Conservation (phyloP, 495 filamentous ascomycete species). For the Aspergillus nanangensis region DNA sequence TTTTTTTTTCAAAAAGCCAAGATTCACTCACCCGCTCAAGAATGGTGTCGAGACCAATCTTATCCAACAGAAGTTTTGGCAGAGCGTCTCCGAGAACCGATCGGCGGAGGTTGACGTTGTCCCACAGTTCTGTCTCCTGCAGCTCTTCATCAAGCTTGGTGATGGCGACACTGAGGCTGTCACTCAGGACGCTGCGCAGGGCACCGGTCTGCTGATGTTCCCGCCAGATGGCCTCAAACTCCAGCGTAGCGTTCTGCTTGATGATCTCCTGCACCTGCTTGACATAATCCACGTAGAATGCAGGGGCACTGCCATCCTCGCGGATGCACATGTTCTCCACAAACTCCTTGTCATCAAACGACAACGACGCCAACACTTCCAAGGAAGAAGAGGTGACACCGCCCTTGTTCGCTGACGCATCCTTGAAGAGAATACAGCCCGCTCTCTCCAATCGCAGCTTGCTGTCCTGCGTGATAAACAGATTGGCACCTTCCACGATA, state of each 20-base stretch:
- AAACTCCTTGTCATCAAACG: slow-evolving; percentile 87
- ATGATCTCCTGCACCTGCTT: slow-evolving; percentile 86
- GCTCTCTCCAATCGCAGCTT: slow-evolving; percentile 93
- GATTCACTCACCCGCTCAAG: slow-evolving; percentile 60
- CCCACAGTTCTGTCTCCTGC: slow-evolving; percentile 88
- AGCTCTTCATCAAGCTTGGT: slow-evolving; percentile 93
- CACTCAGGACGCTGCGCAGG: slow-evolving; percentile 77
- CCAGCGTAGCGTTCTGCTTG: slow-evolving; percentile 80
- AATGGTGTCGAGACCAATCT: slow-evolving; percentile 87
- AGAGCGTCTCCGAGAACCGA: slow-evolving; percentile 82
- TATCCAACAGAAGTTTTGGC: slow-evolving; percentile 75
- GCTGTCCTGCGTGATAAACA: slow-evolving; percentile 98
- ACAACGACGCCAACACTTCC: slow-evolving; percentile 89
- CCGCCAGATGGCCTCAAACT: slow-evolving; percentile 97
- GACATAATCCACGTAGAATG: slow-evolving; percentile 91
- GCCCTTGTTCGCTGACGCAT: slow-evolving; percentile 97
- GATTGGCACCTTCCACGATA: slow-evolving; percentile 95
- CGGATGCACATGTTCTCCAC: slow-evolving; percentile 89
- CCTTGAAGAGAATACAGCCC: slow-evolving; percentile 92
- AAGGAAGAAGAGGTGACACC: slow-evolving; percentile 98
- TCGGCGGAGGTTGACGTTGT: slow-evolving; percentile 69
- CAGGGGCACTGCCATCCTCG: slow-evolving; percentile 69
- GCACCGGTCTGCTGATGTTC: slow-evolving; percentile 81
- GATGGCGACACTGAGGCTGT: slow-evolving; percentile 84
- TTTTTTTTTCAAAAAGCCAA: no score